A percentile compares a stretch with the other conserved stretches of the same genome.
Conservation (phyloP, 2,329 filamentous ascomycete species). For the Rhinocladiella mackenziei region DNA sequence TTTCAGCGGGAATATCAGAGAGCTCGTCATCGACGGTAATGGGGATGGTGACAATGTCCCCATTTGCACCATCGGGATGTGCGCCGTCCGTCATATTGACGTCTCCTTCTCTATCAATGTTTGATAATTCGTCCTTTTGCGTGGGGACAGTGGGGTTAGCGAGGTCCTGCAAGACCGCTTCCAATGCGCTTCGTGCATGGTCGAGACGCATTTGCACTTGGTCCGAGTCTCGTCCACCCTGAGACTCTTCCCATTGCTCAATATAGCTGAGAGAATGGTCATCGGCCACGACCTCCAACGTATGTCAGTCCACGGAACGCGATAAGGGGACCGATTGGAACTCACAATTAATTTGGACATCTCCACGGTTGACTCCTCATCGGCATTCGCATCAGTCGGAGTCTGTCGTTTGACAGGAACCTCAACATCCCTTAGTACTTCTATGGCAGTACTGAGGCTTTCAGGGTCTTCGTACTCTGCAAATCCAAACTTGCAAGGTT, state of each 20-base stretch:
- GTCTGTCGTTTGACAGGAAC: constrained; percentile 74
- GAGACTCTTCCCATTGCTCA: constrained; percentile 70
- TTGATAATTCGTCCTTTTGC: constrained; percentile 43
- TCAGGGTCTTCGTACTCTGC: constrained; percentile 91
- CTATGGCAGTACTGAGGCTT: constrained; percentile 77
- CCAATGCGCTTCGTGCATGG: constrained; percentile 63
- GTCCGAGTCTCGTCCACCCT: constrained; percentile 59
- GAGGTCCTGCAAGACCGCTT: constrained; percentile 64
- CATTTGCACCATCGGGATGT: constrained; percentile 53
- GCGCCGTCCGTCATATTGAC: constrained; percentile 54
- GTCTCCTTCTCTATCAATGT: constrained; percentile 63
- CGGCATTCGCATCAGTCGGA: constrained; percentile 39
- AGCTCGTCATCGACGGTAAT: constrained; percentile 86
- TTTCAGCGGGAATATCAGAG: constrained; percentile 90
- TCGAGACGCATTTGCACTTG: constrained; percentile 65
- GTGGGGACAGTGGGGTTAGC: constrained; percentile 60
- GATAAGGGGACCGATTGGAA: neutral
- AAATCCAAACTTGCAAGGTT: constrained; percentile 85
- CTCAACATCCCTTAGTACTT: constrained; percentile 75
- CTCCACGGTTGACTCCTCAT: constrained; percentile 36
- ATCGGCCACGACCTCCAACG: constrained; percentile 64
- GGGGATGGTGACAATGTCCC: constrained; percentile 78
- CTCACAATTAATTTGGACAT: constrained; percentile 60
- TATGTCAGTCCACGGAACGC: constrained; percentile 26
- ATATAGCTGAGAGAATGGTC: constrained; percentile 78